Evolutionary conservation across 2,329 filamentous ascomycete genomes (phyloP).

Genomic region (Monosporascus sp.): DNA sequence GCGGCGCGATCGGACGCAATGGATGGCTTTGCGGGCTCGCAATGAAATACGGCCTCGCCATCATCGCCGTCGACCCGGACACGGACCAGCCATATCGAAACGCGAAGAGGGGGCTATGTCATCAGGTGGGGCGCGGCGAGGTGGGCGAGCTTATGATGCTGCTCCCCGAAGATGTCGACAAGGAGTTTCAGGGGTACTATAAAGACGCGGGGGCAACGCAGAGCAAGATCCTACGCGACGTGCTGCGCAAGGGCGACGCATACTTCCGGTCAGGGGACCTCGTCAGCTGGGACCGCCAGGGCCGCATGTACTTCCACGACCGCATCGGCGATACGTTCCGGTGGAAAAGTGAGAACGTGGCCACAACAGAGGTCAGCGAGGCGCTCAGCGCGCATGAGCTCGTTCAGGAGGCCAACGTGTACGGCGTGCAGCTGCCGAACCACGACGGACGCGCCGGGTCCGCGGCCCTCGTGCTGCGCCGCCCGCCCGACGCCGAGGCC

Average conservation of each 20-base stretch:
- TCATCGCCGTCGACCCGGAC: constrained; percentile 68
- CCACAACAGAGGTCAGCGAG: constrained; percentile 76
- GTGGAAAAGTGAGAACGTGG: constrained; percentile 81
- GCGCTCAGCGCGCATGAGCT: constrained; percentile 61
- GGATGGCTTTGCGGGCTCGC: constrained; percentile 57
- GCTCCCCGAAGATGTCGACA: constrained; percentile 53
- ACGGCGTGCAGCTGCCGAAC: constrained; percentile 71
- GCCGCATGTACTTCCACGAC: constrained; percentile 74
- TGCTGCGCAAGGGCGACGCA: constrained; percentile 69
- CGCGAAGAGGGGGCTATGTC: constrained; percentile 64
- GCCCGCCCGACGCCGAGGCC: constrained; percentile 34
- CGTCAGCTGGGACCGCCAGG: constrained; percentile 64
- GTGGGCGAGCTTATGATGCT: constrained; percentile 77
- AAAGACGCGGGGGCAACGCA: constrained; percentile 65
- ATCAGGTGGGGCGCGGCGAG: constrained; percentile 49
- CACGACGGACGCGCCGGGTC: constrained; percentile 84
- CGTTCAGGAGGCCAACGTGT: constrained; percentile 78
- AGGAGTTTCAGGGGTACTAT: constrained; percentile 77
- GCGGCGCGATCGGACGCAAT: constrained; percentile 73
- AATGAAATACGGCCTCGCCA: constrained; percentile 42
- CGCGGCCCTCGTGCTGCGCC: constrained; percentile 60
- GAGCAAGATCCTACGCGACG: constrained; percentile 68
- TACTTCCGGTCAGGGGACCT: constrained; percentile 86
- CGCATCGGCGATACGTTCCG: constrained; percentile 73
- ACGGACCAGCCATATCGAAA: constrained; percentile 65